Evolutionary conservation across 257 asterid genomes (phyloP).

Genomic region (Plectranthus barbatus): DNA sequence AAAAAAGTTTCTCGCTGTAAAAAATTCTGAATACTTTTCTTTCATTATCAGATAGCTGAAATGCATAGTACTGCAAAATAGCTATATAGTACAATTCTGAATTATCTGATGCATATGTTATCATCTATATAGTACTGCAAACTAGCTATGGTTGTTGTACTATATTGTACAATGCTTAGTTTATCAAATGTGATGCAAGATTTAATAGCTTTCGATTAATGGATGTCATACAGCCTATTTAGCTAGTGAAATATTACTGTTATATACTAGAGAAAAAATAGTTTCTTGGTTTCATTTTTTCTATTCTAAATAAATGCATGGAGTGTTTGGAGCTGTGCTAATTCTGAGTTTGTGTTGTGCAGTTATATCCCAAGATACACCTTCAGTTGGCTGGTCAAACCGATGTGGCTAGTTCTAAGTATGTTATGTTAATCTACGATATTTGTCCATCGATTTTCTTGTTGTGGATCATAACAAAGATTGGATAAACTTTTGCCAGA

Average conservation of each 20-base stretch:
- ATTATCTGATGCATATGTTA: not conserved
- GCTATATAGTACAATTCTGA: not conserved
- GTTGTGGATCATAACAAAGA: slow-evolving; percentile 11
- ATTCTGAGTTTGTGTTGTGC: slow-evolving; percentile 30
- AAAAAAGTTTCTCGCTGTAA: not conserved
- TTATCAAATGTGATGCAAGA: not conserved
- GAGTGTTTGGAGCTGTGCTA: slow-evolving; percentile 14
- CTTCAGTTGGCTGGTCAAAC: slow-evolving; percentile 47
- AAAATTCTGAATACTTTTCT: not conserved
- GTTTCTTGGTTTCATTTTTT: not conserved
- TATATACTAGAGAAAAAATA: not conserved
- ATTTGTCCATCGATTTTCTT: not conserved
- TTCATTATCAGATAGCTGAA: not conserved
- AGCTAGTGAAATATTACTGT: not conserved
- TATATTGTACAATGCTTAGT: not conserved
- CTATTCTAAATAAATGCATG: not conserved
- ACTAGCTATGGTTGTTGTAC: not conserved
- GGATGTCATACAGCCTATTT: not conserved
- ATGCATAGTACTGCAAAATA: not conserved
- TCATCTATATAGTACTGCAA: not conserved
- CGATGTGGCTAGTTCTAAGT: not conserved
- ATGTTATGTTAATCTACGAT: not conserved
- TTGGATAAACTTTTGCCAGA: slow-evolving; percentile 37
- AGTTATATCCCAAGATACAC: slow-evolving; percentile 98
- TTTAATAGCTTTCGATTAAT: not conserved